Conservation (phyloP, 306 rosid species). For the Gastrolobium villosum region DNA sequence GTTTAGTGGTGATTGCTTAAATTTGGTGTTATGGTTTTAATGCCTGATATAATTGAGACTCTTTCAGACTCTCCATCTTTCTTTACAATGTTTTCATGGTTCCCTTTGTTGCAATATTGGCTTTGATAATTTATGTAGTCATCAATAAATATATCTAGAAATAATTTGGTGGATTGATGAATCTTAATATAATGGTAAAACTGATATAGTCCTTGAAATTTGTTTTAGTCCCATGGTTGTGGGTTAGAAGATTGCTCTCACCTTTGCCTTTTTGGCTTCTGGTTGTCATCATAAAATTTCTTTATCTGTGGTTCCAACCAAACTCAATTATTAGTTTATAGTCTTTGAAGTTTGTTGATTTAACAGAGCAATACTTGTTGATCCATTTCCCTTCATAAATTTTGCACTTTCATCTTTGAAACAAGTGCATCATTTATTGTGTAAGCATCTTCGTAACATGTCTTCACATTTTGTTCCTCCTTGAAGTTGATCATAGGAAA, state of each 20-base stretch:
- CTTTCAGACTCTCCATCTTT: not conserved
- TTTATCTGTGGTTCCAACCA: not conserved
- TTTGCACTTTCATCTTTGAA: constrained; percentile 4
- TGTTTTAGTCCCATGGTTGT: not conserved
- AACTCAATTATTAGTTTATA: constrained; percentile 29
- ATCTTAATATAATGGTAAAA: not conserved
- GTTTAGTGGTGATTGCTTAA: not conserved
- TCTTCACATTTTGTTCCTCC: not conserved
- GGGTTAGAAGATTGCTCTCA: constrained; percentile 6
- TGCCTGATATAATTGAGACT: not conserved
- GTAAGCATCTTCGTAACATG: not conserved
- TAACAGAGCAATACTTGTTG: constrained; percentile 20
- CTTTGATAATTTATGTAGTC: not conserved
- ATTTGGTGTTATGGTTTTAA: not conserved
- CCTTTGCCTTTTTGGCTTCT: not conserved
- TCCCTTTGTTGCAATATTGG: constrained; percentile 3
- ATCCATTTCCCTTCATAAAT: constrained; percentile 32
- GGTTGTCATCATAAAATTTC: not conserved
- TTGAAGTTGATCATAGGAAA: constrained; percentile 1
- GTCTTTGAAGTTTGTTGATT: not conserved
- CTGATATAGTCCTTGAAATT: not conserved
- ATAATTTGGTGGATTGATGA: not conserved
- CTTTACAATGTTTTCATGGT: not conserved
- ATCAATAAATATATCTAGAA: constrained; percentile 9
- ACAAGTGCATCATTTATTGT: constrained; percentile 4